Percentiles rank a stretch among this genome's conserved stretches.
Evolutionary conservation across 805 yeast genomes (phyloP).

Genomic region (Candida ovalis): DNA sequence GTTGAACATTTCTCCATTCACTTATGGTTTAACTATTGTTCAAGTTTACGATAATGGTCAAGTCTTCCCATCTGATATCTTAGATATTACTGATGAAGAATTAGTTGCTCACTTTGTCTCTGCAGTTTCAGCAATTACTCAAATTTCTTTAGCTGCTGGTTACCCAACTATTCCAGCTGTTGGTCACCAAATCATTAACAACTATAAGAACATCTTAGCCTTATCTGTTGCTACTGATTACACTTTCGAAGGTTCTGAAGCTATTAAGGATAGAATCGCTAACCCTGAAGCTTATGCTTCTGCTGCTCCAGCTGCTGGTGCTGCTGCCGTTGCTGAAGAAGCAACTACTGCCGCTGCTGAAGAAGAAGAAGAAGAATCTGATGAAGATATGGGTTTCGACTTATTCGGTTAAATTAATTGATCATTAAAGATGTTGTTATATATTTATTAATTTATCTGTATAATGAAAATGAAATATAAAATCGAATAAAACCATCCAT

Average conservation of each 20-base stretch:
- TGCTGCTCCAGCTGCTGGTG: slow-evolving; percentile 96
- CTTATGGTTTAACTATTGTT: slow-evolving; percentile 95
- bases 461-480: background rate
- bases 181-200: slow-evolving; percentile 97
- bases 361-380: slow-evolving; percentile 65
- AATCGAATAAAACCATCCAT: no score
- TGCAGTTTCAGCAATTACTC: slow-evolving; percentile 91
- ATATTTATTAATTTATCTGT: background rate
- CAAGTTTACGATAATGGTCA: slow-evolving; percentile 99
- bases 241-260: slow-evolving; percentile 99
- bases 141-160: slow-evolving; percentile 94
- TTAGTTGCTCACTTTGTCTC: slow-evolving; percentile 86
- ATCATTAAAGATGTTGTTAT: background rate
- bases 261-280: slow-evolving; percentile 98
- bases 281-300: slow-evolving; percentile 99
- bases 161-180: slow-evolving; percentile 99
- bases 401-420: slow-evolving; percentile 75
- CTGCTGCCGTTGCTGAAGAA: slow-evolving; percentile 56
- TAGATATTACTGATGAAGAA: slow-evolving; percentile 98
- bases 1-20: slow-evolving; percentile 99
- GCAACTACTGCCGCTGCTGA: slow-evolving; percentile 71
- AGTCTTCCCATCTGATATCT: slow-evolving; percentile 92
- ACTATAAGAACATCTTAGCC: slow-evolving; percentile 98
- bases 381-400: slow-evolving; percentile 96
- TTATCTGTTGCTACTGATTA: slow-evolving; percentile 97